Base-by-base conservation (phyloP, 768 basidiomycete genomes). In the Boletellus ananiceps region DNA sequence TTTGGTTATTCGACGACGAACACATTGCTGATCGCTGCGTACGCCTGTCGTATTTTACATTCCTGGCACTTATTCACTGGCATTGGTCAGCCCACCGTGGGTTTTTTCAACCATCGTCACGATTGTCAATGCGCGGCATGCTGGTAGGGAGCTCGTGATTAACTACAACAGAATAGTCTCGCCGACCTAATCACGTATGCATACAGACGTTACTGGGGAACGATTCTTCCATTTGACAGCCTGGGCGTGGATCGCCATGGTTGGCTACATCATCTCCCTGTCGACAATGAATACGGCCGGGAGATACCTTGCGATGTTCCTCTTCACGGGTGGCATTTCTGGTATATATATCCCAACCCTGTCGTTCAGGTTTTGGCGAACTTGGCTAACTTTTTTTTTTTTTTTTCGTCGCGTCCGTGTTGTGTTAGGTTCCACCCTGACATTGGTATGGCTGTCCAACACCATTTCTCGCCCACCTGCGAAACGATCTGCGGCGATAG, bases 1-100 rank as follows among this genome's bases (percentile, higher is more conserved):
- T 74, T 84, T 11, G 82, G 82, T 5, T 85, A 80, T 64, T 71
- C 69, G 8, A 83, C 82, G 1, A 83, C 81, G 0, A 66, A 78
- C 41, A 82, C 74, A 16, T 66, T 85, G 21, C 63, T 85, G 16
- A 67, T 84, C 21, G 77, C 78, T 18, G 81, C 82, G 82, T 83
- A 58, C 49, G 80, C 64, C 7, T 41, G 13, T 23, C 2, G 3
- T 27, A 23, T 5, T 27, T 13, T 40, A 15, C n/a, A 19, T 27
- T 18, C 15, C 19, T n/a, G 16, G n/a, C 18, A 45, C 13, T 42
- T 21, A 36, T 32, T 44, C 3, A 47, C 18, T 25, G 5, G 5
- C 7, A 39, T 15, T 46, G 25, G 40, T 33, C 55, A 84, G 82
- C 8, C 82, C 83, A 4, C 83, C 83, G 8, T 84, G 82, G 81